A percentile compares a stretch with the other conserved stretches of the same genome.
Evolutionary conservation across 148 eudicot species (phyloP).

Genomic region (Rhododendron mucronatum): DNA sequence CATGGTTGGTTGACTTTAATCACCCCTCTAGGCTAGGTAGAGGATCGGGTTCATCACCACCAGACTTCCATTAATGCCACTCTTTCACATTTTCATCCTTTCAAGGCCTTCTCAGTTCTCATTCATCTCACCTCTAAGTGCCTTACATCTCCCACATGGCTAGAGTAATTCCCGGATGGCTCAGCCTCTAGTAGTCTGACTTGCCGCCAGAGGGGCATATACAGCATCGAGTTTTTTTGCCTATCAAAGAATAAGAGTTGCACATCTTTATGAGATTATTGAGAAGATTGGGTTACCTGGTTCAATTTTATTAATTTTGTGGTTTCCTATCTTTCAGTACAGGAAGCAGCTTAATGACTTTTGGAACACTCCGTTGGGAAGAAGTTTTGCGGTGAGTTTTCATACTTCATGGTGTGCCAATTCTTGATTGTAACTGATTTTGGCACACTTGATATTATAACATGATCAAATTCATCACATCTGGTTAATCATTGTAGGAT

Average conservation of each 20-base stretch:
- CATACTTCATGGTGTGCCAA: background rate
- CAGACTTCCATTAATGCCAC: conserved; percentile 24
- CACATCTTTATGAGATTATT: background rate
- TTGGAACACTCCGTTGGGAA: conserved; percentile 73
- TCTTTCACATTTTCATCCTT: conserved; percentile 42
- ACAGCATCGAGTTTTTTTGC: background rate
- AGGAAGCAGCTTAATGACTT: conserved; percentile 68
- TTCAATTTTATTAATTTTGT: conserved; percentile 5
- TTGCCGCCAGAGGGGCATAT: background rate
- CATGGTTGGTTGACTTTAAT: background rate
- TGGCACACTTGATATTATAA: background rate
- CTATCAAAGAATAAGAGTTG: background rate
- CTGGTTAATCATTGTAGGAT: background rate
- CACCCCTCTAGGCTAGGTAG: background rate
- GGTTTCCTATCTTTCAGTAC: conserved; percentile 59
- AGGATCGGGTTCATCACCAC: background rate
- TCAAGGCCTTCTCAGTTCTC: background rate
- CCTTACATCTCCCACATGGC: too few species aligned
- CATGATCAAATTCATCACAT: background rate
- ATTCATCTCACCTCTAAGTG: background rate
- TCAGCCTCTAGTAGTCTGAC: background rate
- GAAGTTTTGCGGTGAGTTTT: conserved; percentile 54
- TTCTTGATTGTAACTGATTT: conserved; percentile 6
- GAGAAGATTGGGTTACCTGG: background rate
- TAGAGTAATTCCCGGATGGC: background rate